Conservation (phyloP, 768 basidiomycete genomes). For the Ramaria sp. region DNA sequence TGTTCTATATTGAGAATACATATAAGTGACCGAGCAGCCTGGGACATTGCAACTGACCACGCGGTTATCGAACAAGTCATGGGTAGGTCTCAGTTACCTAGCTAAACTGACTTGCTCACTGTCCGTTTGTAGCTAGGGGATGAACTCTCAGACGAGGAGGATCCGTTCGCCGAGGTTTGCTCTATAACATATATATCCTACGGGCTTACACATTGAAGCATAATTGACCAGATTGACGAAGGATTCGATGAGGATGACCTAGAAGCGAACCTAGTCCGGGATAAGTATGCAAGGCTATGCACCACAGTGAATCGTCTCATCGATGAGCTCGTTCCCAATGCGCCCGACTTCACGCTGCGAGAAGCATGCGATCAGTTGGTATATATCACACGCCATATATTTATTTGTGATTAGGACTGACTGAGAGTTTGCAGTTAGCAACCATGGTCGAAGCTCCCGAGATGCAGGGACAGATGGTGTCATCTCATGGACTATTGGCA, state of each 20-base stretch:
- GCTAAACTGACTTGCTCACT: not conserved
- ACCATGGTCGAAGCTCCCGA: slow-evolving; percentile 75
- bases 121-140: slow-evolving; percentile 49
- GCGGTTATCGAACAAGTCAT: slow-evolving; percentile 79
- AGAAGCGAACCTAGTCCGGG: slow-evolving; percentile 84
- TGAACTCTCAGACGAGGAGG: slow-evolving; percentile 80
- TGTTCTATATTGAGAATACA: not conserved
- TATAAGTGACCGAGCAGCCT: slow-evolving; percentile 41
- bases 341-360: slow-evolving; percentile 72
- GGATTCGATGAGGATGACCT: slow-evolving; percentile 86
- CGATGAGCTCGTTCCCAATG: slow-evolving; percentile 72
- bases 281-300: slow-evolving; percentile 84
- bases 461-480: slow-evolving; percentile 80
- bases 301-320: slow-evolving; percentile 75
- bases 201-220: not conserved
- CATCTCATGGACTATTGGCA: slow-evolving; percentile 89
- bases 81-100: slow-evolving; percentile 37
- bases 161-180: slow-evolving; percentile 88
- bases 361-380: slow-evolving; percentile 87
- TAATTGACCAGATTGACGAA: slow-evolving; percentile 67
- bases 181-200: not conserved
- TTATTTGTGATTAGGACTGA: slow-evolving; percentile 5
- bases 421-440: slow-evolving; percentile 36
- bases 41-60: slow-evolving; percentile 81
- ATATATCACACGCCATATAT: slow-evolving; percentile 17